phyloP scores from a whole-genome alignment of 768 basidiomycete species.

The Pleurotus salmoneostramineus region DNA sequence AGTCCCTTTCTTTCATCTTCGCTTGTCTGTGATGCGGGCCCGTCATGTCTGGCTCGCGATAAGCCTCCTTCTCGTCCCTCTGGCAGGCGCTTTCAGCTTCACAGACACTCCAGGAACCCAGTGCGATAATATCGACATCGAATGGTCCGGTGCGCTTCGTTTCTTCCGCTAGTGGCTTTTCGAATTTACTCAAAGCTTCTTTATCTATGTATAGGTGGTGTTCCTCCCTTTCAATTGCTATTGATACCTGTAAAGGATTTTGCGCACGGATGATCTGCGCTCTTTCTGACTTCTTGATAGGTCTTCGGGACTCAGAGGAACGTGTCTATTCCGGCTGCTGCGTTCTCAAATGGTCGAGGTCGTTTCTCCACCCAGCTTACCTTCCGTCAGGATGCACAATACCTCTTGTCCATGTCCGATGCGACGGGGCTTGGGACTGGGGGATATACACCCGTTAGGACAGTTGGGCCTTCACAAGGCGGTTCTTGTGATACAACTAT shows the following conservation, averaged over 20 bases:
- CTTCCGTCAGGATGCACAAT: slow-evolving; percentile 29
- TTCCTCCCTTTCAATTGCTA: slow-evolving; percentile 46
- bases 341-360: slow-evolving; percentile 51
- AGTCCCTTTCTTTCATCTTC: slow-evolving; percentile 6
- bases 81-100: slow-evolving; percentile 43
- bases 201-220: slow-evolving; percentile 41
- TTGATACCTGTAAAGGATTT: slow-evolving; percentile 44
- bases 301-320: slow-evolving; percentile 50
- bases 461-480: slow-evolving; percentile 42
- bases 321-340: slow-evolving; percentile 48
- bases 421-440: slow-evolving; percentile 65
- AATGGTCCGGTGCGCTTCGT: slow-evolving; percentile 53
- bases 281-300: slow-evolving; percentile 26
- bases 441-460: slow-evolving; percentile 46
- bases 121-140: slow-evolving; percentile 58
- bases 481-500: slow-evolving; percentile 48
- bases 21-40: slow-evolving; percentile 12
- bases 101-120: slow-evolving; percentile 39
- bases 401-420: slow-evolving; percentile 70
- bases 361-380: slow-evolving; percentile 46
- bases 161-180: too few relatives aligned
- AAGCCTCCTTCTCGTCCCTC: neutral
- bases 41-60: neutral
- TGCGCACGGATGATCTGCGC: neutral
- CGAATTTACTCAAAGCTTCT: too few relatives aligned